These are phyloP conservation scores for Ilyonectria sp. DNA, from an alignment of 2,329 filamentous ascomycete genomes.

Conservation along the genomic window DNA sequence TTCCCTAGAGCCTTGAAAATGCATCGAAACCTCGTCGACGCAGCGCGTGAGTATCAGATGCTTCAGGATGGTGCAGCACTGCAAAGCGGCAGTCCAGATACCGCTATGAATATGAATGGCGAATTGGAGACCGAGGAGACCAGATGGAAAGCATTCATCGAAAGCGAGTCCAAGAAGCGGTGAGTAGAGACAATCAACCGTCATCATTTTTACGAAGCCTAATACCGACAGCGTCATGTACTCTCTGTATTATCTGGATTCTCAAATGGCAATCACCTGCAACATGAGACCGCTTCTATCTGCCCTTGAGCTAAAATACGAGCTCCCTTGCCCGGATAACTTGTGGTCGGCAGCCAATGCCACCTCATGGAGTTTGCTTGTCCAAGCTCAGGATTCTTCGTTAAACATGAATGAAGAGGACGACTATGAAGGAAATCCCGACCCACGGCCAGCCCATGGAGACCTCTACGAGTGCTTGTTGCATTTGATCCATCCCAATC, in stretches of 20 bases:
- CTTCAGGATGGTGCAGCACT: slow-evolving; percentile 25
- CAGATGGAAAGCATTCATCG: slow-evolving; percentile 26
- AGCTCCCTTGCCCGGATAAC: slow-evolving; percentile 30
- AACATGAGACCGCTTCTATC: slow-evolving; percentile 29
- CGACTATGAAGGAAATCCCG: slow-evolving; percentile 29
- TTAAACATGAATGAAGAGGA: slow-evolving; percentile 32
- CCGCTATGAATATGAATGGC: slow-evolving; percentile 9
- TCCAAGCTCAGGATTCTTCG: slow-evolving; percentile 25
- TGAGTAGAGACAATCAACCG: background rate
- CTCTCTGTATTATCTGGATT: slow-evolving; percentile 29
- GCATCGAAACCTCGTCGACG: slow-evolving; percentile 24
- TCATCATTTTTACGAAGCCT: background rate
- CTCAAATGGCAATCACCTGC: slow-evolving; percentile 26
- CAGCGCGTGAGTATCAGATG: slow-evolving; percentile 24
- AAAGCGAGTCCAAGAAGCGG: slow-evolving; percentile 29
- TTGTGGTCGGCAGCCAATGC: slow-evolving; percentile 26
- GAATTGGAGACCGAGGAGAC: slow-evolving; percentile 16
- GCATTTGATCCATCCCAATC: slow-evolving; percentile 27
- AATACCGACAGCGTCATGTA: slow-evolving; percentile 19
- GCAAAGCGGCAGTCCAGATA: slow-evolving; percentile 18
- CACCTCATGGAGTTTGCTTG: slow-evolving; percentile 22
- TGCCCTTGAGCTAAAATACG: slow-evolving; percentile 28
- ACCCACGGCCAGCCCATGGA: slow-evolving; percentile 27
- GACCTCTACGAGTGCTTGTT: slow-evolving; percentile 30
- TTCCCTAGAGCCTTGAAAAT: slow-evolving; percentile 21